phyloP scores from a whole-genome alignment of 2,329 filamentous ascomycete genomes.

The Xylaria sp. region DNA sequence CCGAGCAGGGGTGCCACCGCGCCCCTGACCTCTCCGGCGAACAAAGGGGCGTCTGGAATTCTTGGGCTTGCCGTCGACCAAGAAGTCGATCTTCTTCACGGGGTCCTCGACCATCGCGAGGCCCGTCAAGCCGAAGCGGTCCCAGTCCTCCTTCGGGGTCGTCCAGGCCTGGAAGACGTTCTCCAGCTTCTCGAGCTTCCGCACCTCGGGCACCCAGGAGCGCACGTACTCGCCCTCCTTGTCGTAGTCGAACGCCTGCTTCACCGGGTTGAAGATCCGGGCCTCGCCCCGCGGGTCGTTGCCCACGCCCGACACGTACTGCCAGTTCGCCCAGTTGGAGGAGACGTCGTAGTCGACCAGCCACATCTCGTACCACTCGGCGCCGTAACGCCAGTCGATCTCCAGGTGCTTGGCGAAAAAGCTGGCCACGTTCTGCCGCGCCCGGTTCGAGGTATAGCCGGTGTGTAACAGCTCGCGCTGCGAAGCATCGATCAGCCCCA shows the following conservation, averaged over 20 bases:
- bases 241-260: slow-evolving; percentile 80
- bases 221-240: slow-evolving; percentile 68
- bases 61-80: slow-evolving; percentile 54
- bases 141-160: slow-evolving; percentile 59
- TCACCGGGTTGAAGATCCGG: slow-evolving; percentile 80
- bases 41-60: slow-evolving; percentile 38
- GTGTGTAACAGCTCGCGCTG: slow-evolving; percentile 75
- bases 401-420: slow-evolving; percentile 73
- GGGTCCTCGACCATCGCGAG: slow-evolving; percentile 70
- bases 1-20: slow-evolving; percentile 24
- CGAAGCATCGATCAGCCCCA: slow-evolving; percentile 76
- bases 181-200: slow-evolving; percentile 53
- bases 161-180: slow-evolving; percentile 74
- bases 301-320: slow-evolving; percentile 78
- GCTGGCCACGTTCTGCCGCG: slow-evolving; percentile 74
- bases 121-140: slow-evolving; percentile 56
- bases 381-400: slow-evolving; percentile 79
- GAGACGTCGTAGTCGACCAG: slow-evolving; percentile 76
- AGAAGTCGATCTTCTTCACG: slow-evolving; percentile 66
- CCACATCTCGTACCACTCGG: slow-evolving; percentile 80
- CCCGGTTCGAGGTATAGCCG: slow-evolving; percentile 77
- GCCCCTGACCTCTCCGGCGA: slow-evolving; percentile 35
- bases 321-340: slow-evolving; percentile 83
- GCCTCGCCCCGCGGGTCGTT: slow-evolving; percentile 74
- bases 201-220: slow-evolving; percentile 73